Evolutionary conservation across 208 protist species (phyloP).

Genomic region (Leishmania tarentolae): DNA sequence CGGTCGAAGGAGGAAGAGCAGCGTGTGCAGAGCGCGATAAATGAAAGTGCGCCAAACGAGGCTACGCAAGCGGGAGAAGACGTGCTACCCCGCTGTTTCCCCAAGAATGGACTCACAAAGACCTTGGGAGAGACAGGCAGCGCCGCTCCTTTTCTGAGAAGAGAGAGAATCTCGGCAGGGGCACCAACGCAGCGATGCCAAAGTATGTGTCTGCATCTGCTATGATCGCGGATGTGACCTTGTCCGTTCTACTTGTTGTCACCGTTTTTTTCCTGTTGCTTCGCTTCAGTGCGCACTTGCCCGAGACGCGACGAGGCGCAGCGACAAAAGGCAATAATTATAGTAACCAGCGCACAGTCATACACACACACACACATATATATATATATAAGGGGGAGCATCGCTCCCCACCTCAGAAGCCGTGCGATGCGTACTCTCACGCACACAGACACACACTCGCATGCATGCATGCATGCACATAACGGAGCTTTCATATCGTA

Average conservation of each 20-base stretch:
- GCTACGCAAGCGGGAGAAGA: too few relatives aligned
- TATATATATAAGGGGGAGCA: background rate
- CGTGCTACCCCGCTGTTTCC: background rate
- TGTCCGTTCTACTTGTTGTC: background rate
- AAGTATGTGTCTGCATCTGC: background rate
- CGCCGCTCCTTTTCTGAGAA: background rate
- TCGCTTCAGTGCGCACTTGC: background rate
- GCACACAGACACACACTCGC: background rate
- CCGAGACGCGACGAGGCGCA: background rate
- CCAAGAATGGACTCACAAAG: background rate
- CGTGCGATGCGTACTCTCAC: background rate
- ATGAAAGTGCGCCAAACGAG: background rate
- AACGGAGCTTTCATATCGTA: background rate
- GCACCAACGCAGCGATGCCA: background rate
- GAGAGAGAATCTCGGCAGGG: too few relatives aligned
- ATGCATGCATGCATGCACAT: background rate
- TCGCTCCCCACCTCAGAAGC: background rate
- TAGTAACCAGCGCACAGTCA: background rate
- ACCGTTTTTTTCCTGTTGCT: background rate
- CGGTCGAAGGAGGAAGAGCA: background rate
- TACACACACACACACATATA: background rate
- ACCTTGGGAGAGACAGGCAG: background rate
- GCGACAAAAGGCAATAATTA: background rate
- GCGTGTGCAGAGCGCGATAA: background rate
- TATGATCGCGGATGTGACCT: background rate